phyloP scores from a whole-genome alignment of 2,329 filamentous ascomycete genomes.

The Emericellopsis cladophorae region DNA sequence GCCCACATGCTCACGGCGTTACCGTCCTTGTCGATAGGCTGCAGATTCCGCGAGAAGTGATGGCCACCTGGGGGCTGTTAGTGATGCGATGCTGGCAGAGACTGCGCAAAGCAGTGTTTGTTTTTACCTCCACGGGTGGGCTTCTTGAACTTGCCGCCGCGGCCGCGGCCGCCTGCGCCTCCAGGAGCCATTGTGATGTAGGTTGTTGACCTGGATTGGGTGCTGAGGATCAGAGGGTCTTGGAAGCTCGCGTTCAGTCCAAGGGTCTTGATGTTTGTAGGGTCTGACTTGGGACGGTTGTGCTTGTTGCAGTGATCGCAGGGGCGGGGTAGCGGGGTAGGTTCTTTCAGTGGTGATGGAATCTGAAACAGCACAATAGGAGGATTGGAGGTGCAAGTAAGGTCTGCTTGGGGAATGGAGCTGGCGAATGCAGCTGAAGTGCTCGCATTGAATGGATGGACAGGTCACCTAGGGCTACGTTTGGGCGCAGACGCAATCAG shows the following conservation, averaged over 20 bases:
- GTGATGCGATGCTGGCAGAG: background rate
- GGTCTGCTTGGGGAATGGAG: no score
- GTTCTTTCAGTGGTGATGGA: background rate
- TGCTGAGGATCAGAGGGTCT: background rate
- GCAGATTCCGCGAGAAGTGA: slow-evolving; percentile 85
- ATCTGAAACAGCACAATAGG: no score
- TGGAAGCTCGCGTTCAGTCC: background rate
- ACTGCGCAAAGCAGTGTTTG: background rate
- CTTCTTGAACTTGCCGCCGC: slow-evolving; percentile 91
- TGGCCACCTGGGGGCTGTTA: slow-evolving; percentile 58
- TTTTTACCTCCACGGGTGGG: slow-evolving; percentile 74
- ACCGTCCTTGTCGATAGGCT: slow-evolving; percentile 78
- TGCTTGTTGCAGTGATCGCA: slow-evolving; percentile 1
- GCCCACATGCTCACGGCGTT: slow-evolving; percentile 85
- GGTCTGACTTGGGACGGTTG: no score
- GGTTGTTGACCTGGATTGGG: background rate
- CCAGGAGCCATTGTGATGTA: slow-evolving; percentile 30
- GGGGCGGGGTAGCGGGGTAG: slow-evolving; percentile 25
- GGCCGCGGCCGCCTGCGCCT: slow-evolving; percentile 46
- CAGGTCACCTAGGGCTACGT: no score
- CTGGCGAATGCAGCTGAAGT: no score
- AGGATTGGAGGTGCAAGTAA: no score
- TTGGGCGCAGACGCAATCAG: no score
- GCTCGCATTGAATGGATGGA: no score
- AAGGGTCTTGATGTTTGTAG: background rate